phyloP scores from a whole-genome alignment of 108 stramenopile species.

The Chaetoceros muelleri region DNA sequence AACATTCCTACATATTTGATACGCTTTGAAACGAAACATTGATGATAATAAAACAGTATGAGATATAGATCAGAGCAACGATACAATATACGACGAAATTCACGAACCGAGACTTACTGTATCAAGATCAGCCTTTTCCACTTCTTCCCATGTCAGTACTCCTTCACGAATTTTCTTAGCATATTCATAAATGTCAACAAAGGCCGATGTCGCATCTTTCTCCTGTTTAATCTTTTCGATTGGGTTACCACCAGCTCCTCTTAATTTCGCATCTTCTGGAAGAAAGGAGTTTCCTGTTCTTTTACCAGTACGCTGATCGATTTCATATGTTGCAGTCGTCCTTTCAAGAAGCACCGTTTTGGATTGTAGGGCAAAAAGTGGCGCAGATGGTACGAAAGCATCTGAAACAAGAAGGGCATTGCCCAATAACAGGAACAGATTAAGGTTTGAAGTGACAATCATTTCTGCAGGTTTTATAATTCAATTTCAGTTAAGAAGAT shows the following conservation, averaged over 20 bases:
- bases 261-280: slow-evolving; percentile 54
- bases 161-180: slow-evolving; percentile 72
- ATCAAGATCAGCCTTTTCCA: slow-evolving; percentile 76
- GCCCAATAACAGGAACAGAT: not conserved
- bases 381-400: not conserved
- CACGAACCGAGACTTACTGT: slow-evolving; percentile 28
- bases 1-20: slow-evolving; percentile 91
- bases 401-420: not conserved
- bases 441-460: too few relatives aligned
- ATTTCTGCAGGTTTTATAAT: too few relatives aligned
- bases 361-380: not conserved
- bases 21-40: slow-evolving; percentile 22
- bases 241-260: slow-evolving; percentile 45
- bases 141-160: slow-evolving; percentile 82
- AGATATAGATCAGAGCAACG: not conserved
- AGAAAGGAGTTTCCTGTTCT: slow-evolving; percentile 72
- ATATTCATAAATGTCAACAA: slow-evolving; percentile 80
- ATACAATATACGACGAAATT: slow-evolving; percentile 2
- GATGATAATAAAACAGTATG: not conserved
- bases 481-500: too few relatives aligned
- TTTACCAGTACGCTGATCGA: slow-evolving; percentile 35
- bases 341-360: not conserved
- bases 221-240: slow-evolving; percentile 74
- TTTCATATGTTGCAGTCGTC: slow-evolving; percentile 5
- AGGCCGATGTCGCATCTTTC: slow-evolving; percentile 72